Evolutionary conservation across 441 rosid species (phyloP).

Genomic region (Populus hybrid): DNA sequence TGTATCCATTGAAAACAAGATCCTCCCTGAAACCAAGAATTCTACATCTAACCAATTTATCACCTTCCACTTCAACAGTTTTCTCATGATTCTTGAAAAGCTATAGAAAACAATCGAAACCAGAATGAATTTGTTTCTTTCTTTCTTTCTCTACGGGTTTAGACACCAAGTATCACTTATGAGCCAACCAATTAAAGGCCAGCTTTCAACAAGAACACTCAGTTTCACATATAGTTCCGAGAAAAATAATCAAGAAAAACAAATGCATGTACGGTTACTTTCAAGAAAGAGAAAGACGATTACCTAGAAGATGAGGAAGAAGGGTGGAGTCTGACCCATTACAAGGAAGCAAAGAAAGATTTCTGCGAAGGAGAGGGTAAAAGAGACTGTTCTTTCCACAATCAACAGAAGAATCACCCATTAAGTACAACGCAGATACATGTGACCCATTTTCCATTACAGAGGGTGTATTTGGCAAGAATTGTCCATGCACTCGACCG

Average conservation of each 20-base stretch:
- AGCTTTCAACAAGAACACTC: not conserved
- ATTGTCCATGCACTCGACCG: constrained; percentile 5
- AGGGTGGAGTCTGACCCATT: constrained; percentile 41
- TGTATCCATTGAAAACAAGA: not conserved
- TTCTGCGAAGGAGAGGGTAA: constrained; percentile 44
- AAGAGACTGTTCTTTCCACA: constrained; percentile 52
- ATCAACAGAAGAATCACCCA: constrained; percentile 71
- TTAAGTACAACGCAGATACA: constrained; percentile 42
- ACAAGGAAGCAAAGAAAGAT: constrained; percentile 54
- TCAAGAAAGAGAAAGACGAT: constrained; percentile 1
- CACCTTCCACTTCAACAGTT: constrained; percentile 5
- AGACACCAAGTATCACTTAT: not conserved
- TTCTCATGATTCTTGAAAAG: not conserved
- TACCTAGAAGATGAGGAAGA: constrained; percentile 57
- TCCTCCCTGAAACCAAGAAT: constrained; percentile 1
- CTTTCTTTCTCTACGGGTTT: not conserved
- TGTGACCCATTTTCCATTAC: not conserved
- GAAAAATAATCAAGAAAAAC: not conserved
- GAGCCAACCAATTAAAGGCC: not conserved
- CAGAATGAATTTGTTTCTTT: not conserved
- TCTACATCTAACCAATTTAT: not conserved
- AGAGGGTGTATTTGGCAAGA: not conserved
- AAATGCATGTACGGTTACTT: not conserved
- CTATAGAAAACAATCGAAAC: not conserved
- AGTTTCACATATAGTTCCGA: not conserved